Evolutionary conservation across 2,329 filamentous ascomycete species (phyloP).

Genomic region (Nigrospora osmanthi): DNA sequence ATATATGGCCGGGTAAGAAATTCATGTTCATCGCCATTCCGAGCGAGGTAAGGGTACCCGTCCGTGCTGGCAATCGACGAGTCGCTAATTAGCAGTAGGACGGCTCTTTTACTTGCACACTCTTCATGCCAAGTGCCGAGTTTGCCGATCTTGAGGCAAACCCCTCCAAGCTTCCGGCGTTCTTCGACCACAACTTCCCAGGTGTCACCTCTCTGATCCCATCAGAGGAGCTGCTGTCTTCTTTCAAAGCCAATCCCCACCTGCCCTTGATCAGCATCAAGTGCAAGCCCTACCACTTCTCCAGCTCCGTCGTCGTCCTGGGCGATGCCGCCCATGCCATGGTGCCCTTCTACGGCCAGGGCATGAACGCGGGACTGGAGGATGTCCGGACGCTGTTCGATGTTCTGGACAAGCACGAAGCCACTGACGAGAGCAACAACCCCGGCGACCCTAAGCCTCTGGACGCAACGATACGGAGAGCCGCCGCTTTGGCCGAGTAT

Average conservation of each 20-base stretch:
- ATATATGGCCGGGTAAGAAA: constrained; percentile 91
- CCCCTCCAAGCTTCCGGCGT: constrained; percentile 52
- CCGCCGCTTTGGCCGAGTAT: constrained; percentile 70
- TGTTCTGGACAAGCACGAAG: constrained; percentile 60
- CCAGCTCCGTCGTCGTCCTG: constrained; percentile 70
- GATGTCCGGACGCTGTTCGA: constrained; percentile 86
- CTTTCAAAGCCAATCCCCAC: constrained; percentile 78
- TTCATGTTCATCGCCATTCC: constrained; percentile 99
- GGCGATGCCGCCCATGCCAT: constrained; percentile 96
- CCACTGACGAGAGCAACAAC: constrained; percentile 36
- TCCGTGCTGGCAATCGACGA: no score
- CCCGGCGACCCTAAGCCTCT: constrained; percentile 9
- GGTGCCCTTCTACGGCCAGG: constrained; percentile 97
- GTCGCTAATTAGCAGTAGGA: constrained; percentile 41
- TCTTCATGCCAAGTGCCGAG: constrained; percentile 72
- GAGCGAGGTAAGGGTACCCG: constrained; percentile 38
- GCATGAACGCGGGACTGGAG: constrained; percentile 94
- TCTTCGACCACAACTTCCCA: constrained; percentile 80
- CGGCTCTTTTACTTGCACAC: constrained; percentile 87
- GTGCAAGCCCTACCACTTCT: constrained; percentile 80
- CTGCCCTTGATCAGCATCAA: constrained; percentile 91
- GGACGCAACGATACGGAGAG: constrained; percentile 53
- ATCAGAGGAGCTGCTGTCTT: constrained; percentile 57
- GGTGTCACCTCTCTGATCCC: constrained; percentile 71
- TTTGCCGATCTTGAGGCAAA: constrained; percentile 61